Evolutionary conservation across 805 yeast species (phyloP), one percentile per base, ranked within the genome.

Genomic region (Cyberlindnera euphorbiae): DNA sequence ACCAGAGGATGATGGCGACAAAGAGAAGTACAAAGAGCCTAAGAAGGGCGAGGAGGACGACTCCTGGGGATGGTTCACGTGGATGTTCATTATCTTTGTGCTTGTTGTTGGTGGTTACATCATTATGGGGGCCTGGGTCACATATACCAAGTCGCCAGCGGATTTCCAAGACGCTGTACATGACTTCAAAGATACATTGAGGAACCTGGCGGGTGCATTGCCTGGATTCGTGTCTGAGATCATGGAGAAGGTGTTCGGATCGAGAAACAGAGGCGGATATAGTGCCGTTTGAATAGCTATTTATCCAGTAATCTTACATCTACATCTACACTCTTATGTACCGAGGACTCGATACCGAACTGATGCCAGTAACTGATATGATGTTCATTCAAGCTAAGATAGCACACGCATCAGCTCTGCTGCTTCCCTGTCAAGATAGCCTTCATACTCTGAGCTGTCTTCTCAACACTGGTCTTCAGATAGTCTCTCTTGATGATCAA

Each of bases 1-100:
- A 21, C 45, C 54, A 21, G 48, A 39, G 15, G 50, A 52, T 13
- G 50, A 50, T 14, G 26, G 26, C 26, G n/a, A 24, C 13, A 47
- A 55, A 22, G 62, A 60, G 18, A 47, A 49, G 24, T 58, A 60
- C 23, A 42, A 27, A 12, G 11, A 21, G 23, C 23, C 23, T 19
- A 33, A 36, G 34, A 33, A 40, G 26, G 44, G 52, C 16, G 47
- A 58, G 12, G 49, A 47, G 4, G 53, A 58, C 33, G 56, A 56
- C 21, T 66, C 77, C 32, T 78, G 90, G 80, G 93, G 95, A 35
- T 75, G 89, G 71, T 75, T 89, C 55, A 75, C 88, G 3, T 85
- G 90, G 79, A 52, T 87, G 8, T 85, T 89, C 54, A 79, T 89
- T 47, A 62, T 88, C 41, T 60, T 80, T 46, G 84, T 85, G 13